A percentile compares a stretch with the other conserved stretches of the same genome.
These are phyloP conservation scores for Colletotrichum sojae DNA, from an alignment of 2,329 filamentous ascomycete species.

Conservation along the genomic window DNA sequence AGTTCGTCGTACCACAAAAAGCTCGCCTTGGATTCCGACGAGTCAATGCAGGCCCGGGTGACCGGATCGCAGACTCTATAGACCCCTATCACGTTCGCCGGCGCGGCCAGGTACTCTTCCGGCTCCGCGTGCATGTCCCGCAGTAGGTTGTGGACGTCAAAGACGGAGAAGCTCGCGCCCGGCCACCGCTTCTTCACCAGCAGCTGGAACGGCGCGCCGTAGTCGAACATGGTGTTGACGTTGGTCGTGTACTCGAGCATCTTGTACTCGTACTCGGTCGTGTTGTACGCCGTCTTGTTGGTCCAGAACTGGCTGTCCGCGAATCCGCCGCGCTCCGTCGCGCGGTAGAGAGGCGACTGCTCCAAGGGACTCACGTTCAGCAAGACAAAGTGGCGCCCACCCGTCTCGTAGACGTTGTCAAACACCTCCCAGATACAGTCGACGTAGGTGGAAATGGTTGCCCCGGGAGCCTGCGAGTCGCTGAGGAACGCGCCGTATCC, in stretches of 20 bases:
- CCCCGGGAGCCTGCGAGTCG: conserved; percentile 71
- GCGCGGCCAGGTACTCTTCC: conserved; percentile 71
- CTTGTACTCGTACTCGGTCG: conserved; percentile 61
- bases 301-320: conserved; percentile 61
- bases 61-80: conserved; percentile 66
- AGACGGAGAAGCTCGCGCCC: conserved; percentile 73
- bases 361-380: conserved; percentile 79
- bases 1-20: conserved; percentile 82
- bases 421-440: conserved; percentile 78
- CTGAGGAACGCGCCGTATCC: conserved; percentile 76
- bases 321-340: conserved; percentile 58
- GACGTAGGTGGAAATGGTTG: conserved; percentile 75
- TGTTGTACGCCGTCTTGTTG: conserved; percentile 62
- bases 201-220: conserved; percentile 63
- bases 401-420: conserved; percentile 74
- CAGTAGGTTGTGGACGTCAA: conserved; percentile 77
- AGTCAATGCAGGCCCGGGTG: conserved; percentile 53
- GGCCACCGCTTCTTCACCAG: conserved; percentile 64
- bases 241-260: conserved; percentile 62
- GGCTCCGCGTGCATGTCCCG: conserved; percentile 76
- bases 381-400: conserved; percentile 79
- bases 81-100: conserved; percentile 73
- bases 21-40: conserved; percentile 64
- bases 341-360: conserved; percentile 76
- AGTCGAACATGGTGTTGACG: conserved; percentile 65